These are phyloP conservation scores for Pythium utonaiense DNA, from an alignment of 352 stramenopile genomes.

Conservation along the genomic window DNA sequence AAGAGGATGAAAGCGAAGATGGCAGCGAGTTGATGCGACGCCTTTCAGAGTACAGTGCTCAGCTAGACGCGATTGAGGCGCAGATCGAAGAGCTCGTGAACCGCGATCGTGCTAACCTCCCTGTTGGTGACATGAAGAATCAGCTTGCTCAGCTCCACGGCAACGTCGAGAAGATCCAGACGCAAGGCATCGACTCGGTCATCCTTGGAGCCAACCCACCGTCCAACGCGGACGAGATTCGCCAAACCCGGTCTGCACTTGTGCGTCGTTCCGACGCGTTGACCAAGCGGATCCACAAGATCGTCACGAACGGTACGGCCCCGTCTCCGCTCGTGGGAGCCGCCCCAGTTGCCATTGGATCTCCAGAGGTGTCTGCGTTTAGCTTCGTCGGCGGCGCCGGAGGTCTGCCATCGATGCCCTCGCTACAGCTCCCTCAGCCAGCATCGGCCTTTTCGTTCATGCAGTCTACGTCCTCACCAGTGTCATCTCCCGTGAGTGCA, in stretches of 20 bases:
- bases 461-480: constrained; percentile 12
- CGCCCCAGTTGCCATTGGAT: constrained; percentile 5
- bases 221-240: constrained; percentile 66
- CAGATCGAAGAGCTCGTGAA: constrained; percentile 50
- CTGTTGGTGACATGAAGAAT: constrained; percentile 48
- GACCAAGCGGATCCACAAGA: constrained; percentile 61
- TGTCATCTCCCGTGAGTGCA: constrained; percentile 14
- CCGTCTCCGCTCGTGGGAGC: constrained; percentile 8
- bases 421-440: constrained; percentile 5
- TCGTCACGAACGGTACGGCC: constrained; percentile 17
- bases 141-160: constrained; percentile 70
- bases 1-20: not conserved
- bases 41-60: constrained; percentile 42
- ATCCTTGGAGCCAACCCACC: constrained; percentile 67
- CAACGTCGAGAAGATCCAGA: constrained; percentile 75
- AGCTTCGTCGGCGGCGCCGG: constrained; percentile 37
- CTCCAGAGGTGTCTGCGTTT: constrained; percentile 42
- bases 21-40: constrained; percentile 40
- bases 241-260: constrained; percentile 61
- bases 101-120: constrained; percentile 40
- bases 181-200: constrained; percentile 74
- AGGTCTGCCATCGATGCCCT: constrained; percentile 4
- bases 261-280: constrained; percentile 61
- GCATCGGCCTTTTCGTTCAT: constrained; percentile 25
- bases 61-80: constrained; percentile 42